phyloP scores from a whole-genome alignment of 305 asterid species.

The Nicotiana rustica region DNA sequence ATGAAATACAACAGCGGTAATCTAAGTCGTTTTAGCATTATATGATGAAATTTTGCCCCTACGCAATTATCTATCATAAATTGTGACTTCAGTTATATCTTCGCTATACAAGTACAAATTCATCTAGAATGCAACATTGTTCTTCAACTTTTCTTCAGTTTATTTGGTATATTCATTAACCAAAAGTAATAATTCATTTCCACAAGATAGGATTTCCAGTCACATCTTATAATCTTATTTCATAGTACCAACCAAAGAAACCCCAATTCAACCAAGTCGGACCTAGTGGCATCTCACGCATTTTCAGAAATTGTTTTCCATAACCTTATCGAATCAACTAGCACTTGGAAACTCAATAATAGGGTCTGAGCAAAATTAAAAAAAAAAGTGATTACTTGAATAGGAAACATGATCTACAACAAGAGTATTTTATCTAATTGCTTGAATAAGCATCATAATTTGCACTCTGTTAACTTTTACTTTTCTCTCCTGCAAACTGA shows the following conservation, averaged over 20 bases:
- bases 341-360: not conserved
- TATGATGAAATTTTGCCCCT: not conserved
- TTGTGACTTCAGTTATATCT: not conserved
- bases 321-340: not conserved
- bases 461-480: not conserved
- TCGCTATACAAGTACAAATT: not conserved
- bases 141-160: not conserved
- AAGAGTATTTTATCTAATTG: not conserved
- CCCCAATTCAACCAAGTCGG: not conserved
- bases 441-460: not conserved
- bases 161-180: not conserved
- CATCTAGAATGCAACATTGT: not conserved
- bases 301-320: not conserved
- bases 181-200: not conserved
- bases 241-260: not conserved
- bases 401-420: not conserved
- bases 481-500: not conserved
- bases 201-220: not conserved
- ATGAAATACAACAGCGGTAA: not conserved
- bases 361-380: not conserved
- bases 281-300: not conserved
- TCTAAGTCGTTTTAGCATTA: too few relatives aligned
- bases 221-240: not conserved
- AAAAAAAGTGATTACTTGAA: not conserved
- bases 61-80: not conserved